Conservation (phyloP, 2,329 filamentous ascomycete genomes). For the Arthrobotrys iridis region DNA sequence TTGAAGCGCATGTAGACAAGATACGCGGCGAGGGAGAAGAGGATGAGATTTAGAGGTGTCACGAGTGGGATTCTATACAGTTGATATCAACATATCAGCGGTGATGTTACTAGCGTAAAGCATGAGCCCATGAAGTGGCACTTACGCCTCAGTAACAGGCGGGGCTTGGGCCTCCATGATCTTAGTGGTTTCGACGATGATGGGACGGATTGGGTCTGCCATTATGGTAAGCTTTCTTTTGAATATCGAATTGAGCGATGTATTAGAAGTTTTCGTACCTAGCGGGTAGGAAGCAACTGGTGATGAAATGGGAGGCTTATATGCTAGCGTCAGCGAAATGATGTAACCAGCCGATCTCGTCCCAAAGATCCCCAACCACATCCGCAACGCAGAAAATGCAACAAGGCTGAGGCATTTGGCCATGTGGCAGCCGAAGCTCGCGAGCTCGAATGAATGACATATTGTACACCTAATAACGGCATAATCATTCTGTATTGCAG, state of each 20-base stretch:
- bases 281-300: not conserved
- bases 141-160: conserved; percentile 38
- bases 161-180: conserved; percentile 30
- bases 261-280: too few species aligned
- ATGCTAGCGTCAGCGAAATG: conserved; percentile 8
- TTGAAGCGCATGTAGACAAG: conserved; percentile 69
- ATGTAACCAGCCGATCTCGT: conserved; percentile 29
- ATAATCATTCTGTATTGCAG: too few species aligned
- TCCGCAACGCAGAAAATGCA: conserved; percentile 37
- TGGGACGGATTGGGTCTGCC: conserved; percentile 22
- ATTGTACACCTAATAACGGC: too few species aligned
- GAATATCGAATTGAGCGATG: too few species aligned
- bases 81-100: not conserved
- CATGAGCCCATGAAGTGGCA: not conserved
- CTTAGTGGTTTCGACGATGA: conserved; percentile 37
- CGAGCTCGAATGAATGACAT: too few species aligned
- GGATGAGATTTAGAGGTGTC: conserved; percentile 73
- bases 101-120: not conserved
- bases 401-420: conserved; percentile 17
- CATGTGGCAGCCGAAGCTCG: not conserved
- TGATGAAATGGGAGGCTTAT: not conserved
- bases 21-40: conserved; percentile 69
- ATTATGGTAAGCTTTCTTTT: conserved; percentile 8
- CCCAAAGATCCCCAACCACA: not conserved
- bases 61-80: conserved; percentile 61